Evolutionary conservation across 2,329 filamentous ascomycete species (phyloP), one percentile per base, ranked within the genome.

Genomic region (Fusarium beomiforme): DNA sequence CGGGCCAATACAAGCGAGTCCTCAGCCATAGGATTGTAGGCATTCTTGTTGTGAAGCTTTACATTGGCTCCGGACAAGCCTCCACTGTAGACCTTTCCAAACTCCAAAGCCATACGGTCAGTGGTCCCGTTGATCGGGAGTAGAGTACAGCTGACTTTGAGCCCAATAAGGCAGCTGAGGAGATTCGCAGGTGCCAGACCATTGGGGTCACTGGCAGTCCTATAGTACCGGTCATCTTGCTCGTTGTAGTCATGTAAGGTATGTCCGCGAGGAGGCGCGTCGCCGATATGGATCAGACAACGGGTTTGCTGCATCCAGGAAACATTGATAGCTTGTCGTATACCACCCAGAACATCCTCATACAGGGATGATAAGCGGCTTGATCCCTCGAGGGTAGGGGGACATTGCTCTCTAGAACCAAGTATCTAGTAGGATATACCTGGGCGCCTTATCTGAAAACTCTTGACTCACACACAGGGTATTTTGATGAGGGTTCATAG

Each of bases 261-360:
- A 33, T 39, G 42, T 4, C 69, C 68, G 26, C 71, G 69, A 6
- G 69, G 54, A 21, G 68, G 69, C 1, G 69, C 68, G 39, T 71
- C 69, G 4, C 58, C 64, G 13, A 71, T 71, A 23, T 71, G 69
- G 14, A 71, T 65, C 12, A 71, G 57, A 19, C 71, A 76, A 10
- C 79, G 72, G 3, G 80, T 81, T 41, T 76, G 74, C n/a, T 81
- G 71, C 47, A 71, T 69, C 81, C 81, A 82, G 1, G 71, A 72
- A 1, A 75, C 72, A 21, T 77, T 74, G 47, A 82, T 60, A 4
- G 80, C 79, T 36, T 77, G 60, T 3, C 73, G 53, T 6, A 82
- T 56, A 5, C 77, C 81, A 6, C 81, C 80, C 2, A 82, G 75
- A 13, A 82, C 80, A 59, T 82, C 80, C 43, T 82, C 81, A n/a